Conservation (phyloP, 495 filamentous ascomycete genomes). For the Alectoria sarmentosa region DNA sequence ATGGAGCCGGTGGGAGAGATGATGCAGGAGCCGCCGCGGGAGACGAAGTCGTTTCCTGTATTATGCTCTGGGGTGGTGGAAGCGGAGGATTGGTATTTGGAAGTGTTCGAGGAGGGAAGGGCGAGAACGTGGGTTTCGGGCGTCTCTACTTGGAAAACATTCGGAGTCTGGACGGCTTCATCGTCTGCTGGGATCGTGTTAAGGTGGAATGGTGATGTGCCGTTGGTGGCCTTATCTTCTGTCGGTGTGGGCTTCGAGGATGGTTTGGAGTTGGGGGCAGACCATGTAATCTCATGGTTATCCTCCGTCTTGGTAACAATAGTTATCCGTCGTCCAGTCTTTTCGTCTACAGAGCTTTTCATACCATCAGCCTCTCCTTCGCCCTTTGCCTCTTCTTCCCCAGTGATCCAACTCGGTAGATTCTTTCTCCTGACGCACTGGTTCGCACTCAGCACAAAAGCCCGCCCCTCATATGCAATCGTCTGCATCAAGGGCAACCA, state of each 20-base stretch:
- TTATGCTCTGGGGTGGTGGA: not conserved
- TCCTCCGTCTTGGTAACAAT: slow-evolving; percentile 40
- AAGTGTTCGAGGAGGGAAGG: slow-evolving; percentile 8
- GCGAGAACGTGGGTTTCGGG: slow-evolving; percentile 19
- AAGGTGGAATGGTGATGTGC: slow-evolving; percentile 10
- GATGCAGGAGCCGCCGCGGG: slow-evolving; percentile 75
- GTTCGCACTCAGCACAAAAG: slow-evolving; percentile 82
- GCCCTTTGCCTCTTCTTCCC: slow-evolving; percentile 14
- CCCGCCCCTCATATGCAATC: slow-evolving; percentile 69
- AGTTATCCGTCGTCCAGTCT: slow-evolving; percentile 19
- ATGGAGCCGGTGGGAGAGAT: slow-evolving; percentile 72
- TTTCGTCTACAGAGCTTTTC: slow-evolving; percentile 21
- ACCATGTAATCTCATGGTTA: slow-evolving; percentile 49
- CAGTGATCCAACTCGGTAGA: slow-evolving; percentile 50
- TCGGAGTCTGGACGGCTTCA: not conserved
- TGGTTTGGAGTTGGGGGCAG: slow-evolving; percentile 20
- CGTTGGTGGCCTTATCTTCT: slow-evolving; percentile 2
- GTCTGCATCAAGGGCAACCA: slow-evolving; percentile 83
- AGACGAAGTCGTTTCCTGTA: slow-evolving; percentile 45
- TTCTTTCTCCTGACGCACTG: slow-evolving; percentile 62
- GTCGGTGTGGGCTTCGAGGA: not conserved
- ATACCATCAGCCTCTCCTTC: slow-evolving; percentile 11
- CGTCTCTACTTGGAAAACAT: slow-evolving; percentile 3
- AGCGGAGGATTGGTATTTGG: not conserved
- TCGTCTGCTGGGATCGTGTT: slow-evolving; percentile 15